Base-by-base conservation (phyloP, 331 rosid genomes). In the Quercus lobata region DNA sequence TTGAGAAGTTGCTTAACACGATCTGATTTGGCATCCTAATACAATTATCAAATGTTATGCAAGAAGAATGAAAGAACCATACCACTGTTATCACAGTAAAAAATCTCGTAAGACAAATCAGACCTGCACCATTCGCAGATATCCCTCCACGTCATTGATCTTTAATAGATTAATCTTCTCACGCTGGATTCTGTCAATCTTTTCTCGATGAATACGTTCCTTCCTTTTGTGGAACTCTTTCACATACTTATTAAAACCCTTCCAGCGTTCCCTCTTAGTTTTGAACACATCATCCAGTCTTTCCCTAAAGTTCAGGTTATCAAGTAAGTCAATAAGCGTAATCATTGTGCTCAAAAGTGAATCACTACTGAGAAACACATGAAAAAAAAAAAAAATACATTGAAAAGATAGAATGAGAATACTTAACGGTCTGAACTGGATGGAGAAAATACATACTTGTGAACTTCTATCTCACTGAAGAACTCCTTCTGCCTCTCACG, bases 121-220 rank as follows among this genome's bases (percentile, higher is more conserved):
- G 72, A 96, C 99, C 97, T 96, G 98, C 85, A 96, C 99, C 99
- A 96, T 96, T 73, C 99, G 94, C 75, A 96, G 85, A 84, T 96
- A 96, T 25, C 99, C 99, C 86, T 96, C 99, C 87, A 96, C 99
- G 8, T 96, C 99, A 55, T 96, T 96, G 86, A 96, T 93, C 88
- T 96, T 96, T 80, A 96, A 90, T 77, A 96, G 85, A 92, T 96
- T 96, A 83, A 96, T 96, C 87, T 96, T 96, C 76, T 96, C 99
- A 77, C 99, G 97, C 87, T 96, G 99, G 81, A 96, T 93, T 87
- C 99, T 81, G 83, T 96, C 99, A 84, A 93, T 92, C 88, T 92
- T 96, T 85, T 96, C 99, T 49, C 99, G 99, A 87, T 96, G 97
- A 81, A 92, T 88, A 27, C 99, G 97, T 71, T 96, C 99, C 90